phyloP scores from a whole-genome alignment of 495 filamentous ascomycete genomes.

The Acidomyces sp. region DNA sequence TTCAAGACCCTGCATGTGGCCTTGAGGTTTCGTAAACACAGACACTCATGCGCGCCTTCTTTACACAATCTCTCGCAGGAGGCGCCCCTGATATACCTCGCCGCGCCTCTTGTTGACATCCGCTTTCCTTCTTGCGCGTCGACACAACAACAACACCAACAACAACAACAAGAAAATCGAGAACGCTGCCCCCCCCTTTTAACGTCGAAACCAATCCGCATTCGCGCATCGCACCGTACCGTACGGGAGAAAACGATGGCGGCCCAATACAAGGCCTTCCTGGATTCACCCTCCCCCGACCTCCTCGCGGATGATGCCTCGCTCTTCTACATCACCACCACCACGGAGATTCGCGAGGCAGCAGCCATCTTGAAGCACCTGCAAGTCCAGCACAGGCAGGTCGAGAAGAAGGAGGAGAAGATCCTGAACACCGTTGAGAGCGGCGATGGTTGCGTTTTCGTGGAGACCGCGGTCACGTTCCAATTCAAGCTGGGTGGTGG shows the following conservation, averaged over 20 bases:
- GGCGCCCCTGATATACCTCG: too few relatives aligned
- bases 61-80: too few relatives aligned
- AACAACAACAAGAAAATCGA: too few relatives aligned
- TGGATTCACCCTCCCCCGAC: constrained; percentile 52
- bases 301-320: constrained; percentile 58
- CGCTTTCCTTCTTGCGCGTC: too few relatives aligned
- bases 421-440: constrained; percentile 60
- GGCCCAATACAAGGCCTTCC: constrained; percentile 65
- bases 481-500: constrained; percentile 74
- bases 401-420: constrained; percentile 70
- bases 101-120: too few relatives aligned
- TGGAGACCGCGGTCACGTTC: constrained; percentile 55
- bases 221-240: too few relatives aligned
- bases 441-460: constrained; percentile 49
- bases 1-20: too few relatives aligned
- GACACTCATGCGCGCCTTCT: too few relatives aligned
- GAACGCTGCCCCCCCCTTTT: too few relatives aligned
- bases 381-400: constrained; percentile 44
- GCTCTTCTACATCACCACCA: constrained; percentile 83
- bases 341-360: constrained; percentile 53
- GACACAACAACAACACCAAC: too few relatives aligned
- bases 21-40: too few relatives aligned
- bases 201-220: too few relatives aligned
- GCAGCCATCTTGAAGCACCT: constrained; percentile 70
- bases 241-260: constrained; percentile 38